phyloP scores from a whole-genome alignment of 805 yeast species.

The Yamadazyma nakazawae region DNA sequence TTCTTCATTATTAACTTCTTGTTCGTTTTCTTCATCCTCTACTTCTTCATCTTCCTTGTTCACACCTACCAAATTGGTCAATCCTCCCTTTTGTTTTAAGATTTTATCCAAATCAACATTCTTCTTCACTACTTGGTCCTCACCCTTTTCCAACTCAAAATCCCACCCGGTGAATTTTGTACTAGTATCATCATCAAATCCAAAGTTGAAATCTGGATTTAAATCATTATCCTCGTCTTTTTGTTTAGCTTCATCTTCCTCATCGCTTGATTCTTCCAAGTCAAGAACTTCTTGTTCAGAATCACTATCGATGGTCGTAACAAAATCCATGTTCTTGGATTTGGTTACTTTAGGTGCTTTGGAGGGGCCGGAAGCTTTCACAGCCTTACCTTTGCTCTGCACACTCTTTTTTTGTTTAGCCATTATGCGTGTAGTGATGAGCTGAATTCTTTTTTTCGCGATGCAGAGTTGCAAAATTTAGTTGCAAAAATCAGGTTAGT shows the following conservation, averaged over 20 bases:
- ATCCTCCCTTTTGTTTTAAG: constrained; percentile 80
- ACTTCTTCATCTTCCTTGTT: constrained; percentile 20
- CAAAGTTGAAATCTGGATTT: constrained; percentile 72
- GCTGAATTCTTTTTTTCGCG: constrained; percentile 1
- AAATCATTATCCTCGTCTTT: constrained; percentile 49
- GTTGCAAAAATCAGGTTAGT: neutral
- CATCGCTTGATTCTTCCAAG: constrained; percentile 20
- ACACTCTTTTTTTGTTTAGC: constrained; percentile 2
- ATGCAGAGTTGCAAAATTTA: neutral
- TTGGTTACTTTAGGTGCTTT: neutral
- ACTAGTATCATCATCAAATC: constrained; percentile 49
- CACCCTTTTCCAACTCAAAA: constrained; percentile 51
- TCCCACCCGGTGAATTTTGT: constrained; percentile 76
- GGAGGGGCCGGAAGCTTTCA: neutral
- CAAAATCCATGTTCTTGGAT: constrained; percentile 44
- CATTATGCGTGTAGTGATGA: neutral
- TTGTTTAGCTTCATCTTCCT: constrained; percentile 20
- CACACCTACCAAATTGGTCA: constrained; percentile 50
- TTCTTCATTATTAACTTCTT: constrained; percentile 22
- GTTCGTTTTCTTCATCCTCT: constrained; percentile 23
- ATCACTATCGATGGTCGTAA: constrained; percentile 76
- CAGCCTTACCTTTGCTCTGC: constrained; percentile 3
- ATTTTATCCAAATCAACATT: constrained; percentile 84
- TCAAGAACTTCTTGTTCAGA: constrained; percentile 23
- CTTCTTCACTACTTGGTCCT: constrained; percentile 17